Conservation (phyloP, 1,284 basidiomycete genomes). For the Cutaneotrichosporon mucoides region DNA sequence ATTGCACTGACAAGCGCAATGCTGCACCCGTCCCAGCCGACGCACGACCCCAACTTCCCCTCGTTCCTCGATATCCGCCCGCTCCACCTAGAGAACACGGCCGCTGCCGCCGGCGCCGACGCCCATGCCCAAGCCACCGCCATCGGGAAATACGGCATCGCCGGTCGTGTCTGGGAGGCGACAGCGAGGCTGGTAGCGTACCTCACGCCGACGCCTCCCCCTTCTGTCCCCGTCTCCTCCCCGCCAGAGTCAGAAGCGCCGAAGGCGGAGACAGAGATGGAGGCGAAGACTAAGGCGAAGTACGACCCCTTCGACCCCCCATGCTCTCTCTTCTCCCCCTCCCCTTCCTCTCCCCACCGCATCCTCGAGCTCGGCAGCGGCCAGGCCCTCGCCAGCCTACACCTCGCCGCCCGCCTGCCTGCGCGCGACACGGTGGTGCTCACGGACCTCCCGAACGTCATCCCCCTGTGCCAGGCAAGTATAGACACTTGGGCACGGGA, state of each 20-base stretch:
- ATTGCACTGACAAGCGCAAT: background rate
- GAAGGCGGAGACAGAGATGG: background rate
- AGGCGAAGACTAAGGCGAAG: no score
- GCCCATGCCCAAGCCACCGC: slow-evolving; percentile 28
- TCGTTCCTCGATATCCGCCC: slow-evolving; percentile 41
- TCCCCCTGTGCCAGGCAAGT: slow-evolving; percentile 36
- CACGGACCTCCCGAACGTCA: slow-evolving; percentile 43
- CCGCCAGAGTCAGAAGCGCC: no score
- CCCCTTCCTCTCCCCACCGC: slow-evolving; percentile 10
- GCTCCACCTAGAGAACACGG: slow-evolving; percentile 18
- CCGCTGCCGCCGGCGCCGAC: slow-evolving; percentile 13
- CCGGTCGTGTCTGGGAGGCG: slow-evolving; percentile 48
- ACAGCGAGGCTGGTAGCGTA: slow-evolving; percentile 37
- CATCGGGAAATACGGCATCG: slow-evolving; percentile 45
- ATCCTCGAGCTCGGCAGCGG: slow-evolving; percentile 46
- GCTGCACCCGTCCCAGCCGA: background rate
- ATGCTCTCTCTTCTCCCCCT: slow-evolving; percentile 32
- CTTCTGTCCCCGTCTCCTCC: no score
- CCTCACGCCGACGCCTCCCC: slow-evolving; percentile 25
- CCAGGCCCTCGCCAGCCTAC: slow-evolving; percentile 41
- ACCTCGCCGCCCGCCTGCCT: slow-evolving; percentile 31
- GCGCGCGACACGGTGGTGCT: slow-evolving; percentile 29
- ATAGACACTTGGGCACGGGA: slow-evolving; percentile 20
- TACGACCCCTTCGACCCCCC: slow-evolving; percentile 28
- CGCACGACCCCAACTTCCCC: slow-evolving; percentile 47